Percentiles rank a stretch among this genome's conserved stretches.
Evolutionary conservation across 164 flowering plant species (phyloP).

Genomic region (Stephania japonica): DNA sequence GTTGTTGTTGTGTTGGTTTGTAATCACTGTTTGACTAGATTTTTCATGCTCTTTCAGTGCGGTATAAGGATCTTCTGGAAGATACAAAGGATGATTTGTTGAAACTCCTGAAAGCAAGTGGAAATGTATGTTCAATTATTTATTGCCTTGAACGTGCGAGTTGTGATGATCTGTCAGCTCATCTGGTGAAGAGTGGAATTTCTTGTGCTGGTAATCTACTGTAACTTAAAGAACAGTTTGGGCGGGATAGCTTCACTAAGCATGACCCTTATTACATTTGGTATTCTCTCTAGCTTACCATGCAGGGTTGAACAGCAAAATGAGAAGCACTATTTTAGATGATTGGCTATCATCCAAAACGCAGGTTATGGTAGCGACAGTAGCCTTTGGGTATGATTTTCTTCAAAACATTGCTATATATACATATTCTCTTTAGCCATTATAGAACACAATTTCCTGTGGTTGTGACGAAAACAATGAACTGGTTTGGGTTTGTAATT

Average conservation of each 20-base stretch:
- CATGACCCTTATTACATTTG: not conserved
- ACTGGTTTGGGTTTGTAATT: not conserved
- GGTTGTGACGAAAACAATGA: not conserved
- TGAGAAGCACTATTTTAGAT: conserved; percentile 74
- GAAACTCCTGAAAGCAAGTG: conserved; percentile 51
- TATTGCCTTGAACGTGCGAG: conserved; percentile 86
- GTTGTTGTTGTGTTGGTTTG: not conserved
- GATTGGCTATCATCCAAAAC: conserved; percentile 84
- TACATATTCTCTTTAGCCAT: not conserved
- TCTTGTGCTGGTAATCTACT: conserved; percentile 70
- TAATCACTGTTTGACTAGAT: conserved; percentile 11
- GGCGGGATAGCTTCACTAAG: not conserved
- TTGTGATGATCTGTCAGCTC: conserved; percentile 73
- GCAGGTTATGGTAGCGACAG: conserved; percentile 93
- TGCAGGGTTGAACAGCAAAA: conserved; percentile 80
- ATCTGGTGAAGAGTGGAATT: conserved; percentile 59
- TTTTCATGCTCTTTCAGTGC: conserved; percentile 44
- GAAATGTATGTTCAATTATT: conserved; percentile 65
- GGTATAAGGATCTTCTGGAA: conserved; percentile 80
- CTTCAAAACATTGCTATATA: not conserved
- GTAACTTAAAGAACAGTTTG: not conserved
- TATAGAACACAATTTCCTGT: not conserved
- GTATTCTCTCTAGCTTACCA: conserved; percentile 64
- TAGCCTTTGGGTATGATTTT: conserved; percentile 81
- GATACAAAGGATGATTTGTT: conserved; percentile 64